A percentile compares a stretch with the other conserved stretches of the same genome.
Conservation (phyloP, 208 protist genomes). For the Wallacemonas sp. region DNA sequence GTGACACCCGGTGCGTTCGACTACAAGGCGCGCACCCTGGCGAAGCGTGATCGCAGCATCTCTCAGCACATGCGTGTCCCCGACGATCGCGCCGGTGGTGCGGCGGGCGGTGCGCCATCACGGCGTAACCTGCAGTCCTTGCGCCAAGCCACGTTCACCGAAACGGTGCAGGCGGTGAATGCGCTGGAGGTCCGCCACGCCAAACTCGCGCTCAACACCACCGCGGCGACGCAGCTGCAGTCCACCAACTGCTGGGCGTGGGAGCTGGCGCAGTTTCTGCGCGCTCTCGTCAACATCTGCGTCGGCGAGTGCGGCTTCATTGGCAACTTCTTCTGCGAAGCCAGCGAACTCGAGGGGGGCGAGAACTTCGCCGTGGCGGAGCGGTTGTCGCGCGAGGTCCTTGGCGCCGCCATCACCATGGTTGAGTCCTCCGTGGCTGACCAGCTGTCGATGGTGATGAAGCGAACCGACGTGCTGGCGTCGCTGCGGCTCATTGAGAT, state of each 20-base stretch:
- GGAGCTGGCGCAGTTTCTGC: slow-evolving; percentile 56
- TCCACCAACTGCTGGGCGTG: slow-evolving; percentile 65
- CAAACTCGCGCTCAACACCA: slow-evolving; percentile 42
- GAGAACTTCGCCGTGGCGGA: slow-evolving; percentile 59
- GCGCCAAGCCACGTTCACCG: slow-evolving; percentile 54
- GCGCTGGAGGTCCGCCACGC: slow-evolving; percentile 47
- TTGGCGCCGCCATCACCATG: slow-evolving; percentile 36
- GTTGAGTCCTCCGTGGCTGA: slow-evolving; percentile 45
- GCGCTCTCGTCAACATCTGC: slow-evolving; percentile 55
- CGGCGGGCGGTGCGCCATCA: slow-evolving; percentile 12
- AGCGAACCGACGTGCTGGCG: slow-evolving; percentile 57
- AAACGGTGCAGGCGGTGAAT: slow-evolving; percentile 52
- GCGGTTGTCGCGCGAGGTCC: slow-evolving; percentile 53
- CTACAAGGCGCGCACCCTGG: slow-evolving; percentile 51
- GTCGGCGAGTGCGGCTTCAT: slow-evolving; percentile 79
- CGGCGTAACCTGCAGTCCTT: slow-evolving; percentile 27
- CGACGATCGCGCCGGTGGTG: slow-evolving; percentile 15
- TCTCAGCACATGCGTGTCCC: slow-evolving; percentile 69
- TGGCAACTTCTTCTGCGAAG: slow-evolving; percentile 74
- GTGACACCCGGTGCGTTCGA: slow-evolving; percentile 30
- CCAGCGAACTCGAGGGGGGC: slow-evolving; percentile 38
- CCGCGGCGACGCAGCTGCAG: slow-evolving; percentile 35
- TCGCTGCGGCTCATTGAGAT: slow-evolving; percentile 70
- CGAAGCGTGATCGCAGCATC: slow-evolving; percentile 68
- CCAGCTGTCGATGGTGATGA: slow-evolving; percentile 49